Conservation (phyloP, 2,329 filamentous ascomycete species). For the Colletotrichum salicis region DNA sequence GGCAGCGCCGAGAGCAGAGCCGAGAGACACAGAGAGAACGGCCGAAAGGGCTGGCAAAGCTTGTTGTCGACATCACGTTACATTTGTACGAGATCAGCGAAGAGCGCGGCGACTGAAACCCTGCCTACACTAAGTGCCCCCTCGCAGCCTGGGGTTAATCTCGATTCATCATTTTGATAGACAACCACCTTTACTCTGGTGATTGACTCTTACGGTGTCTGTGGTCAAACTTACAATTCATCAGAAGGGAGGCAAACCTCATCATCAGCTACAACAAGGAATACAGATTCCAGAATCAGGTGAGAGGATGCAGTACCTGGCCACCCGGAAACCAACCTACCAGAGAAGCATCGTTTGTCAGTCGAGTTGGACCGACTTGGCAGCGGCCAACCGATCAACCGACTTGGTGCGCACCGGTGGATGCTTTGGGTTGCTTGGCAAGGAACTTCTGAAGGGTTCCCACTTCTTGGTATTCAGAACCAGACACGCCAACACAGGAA, state of each 20-base stretch:
- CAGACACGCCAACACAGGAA: background rate
- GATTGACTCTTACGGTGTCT: background rate
- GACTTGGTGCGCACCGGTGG: conserved; percentile 1
- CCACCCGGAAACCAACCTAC: background rate
- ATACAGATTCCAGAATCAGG: background rate
- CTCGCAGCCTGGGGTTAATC: background rate
- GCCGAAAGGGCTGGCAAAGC: conserved; percentile 13
- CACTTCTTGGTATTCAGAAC: background rate
- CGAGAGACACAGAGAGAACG: conserved; percentile 6
- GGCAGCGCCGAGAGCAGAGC: conserved; percentile 22
- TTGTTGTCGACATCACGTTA: conserved; percentile 28
- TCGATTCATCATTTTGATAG: background rate
- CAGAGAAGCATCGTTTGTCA: conserved; percentile 17
- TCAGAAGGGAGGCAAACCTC: background rate
- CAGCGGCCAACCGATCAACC: conserved; percentile 14
- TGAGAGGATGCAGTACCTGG: conserved; percentile 8
- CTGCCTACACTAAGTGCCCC: conserved; percentile 1
- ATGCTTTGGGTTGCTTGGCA: conserved; percentile 2
- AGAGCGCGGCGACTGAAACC: background rate
- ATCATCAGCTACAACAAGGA: background rate
- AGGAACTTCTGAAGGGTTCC: conserved; percentile 24
- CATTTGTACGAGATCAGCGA: conserved; percentile 1
- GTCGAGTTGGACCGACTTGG: background rate
- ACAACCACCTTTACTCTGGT: no score
- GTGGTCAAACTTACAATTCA: background rate